These are phyloP conservation scores for Acmispon strigosus DNA, from an alignment of 306 rosid species.

Conservation along the genomic window DNA sequence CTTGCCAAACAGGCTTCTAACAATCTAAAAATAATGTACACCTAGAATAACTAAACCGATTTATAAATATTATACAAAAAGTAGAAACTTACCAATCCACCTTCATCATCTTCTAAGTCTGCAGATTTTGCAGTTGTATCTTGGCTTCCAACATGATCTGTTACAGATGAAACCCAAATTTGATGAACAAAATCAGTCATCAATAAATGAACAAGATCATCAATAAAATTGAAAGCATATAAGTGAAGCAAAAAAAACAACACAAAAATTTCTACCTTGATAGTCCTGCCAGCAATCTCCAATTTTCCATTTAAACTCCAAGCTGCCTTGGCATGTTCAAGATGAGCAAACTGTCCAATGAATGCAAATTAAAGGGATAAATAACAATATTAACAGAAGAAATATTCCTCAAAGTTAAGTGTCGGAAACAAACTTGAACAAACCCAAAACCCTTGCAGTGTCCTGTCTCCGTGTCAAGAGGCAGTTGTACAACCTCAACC, in stretches of 20 bases:
- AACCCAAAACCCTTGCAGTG: slow-evolving; percentile 99
- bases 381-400: background rate
- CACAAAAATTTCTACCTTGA: slow-evolving; percentile 55
- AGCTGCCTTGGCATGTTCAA: slow-evolving; percentile 96
- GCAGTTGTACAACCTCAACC: slow-evolving; percentile 89
- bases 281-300: slow-evolving; percentile 91
- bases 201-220: background rate
- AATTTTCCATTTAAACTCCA: slow-evolving; percentile 93
- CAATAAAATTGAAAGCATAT: background rate
- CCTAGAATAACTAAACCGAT: background rate
- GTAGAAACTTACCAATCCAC: slow-evolving; percentile 80
- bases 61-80: background rate
- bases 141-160: slow-evolving; percentile 88
- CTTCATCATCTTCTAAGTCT: slow-evolving; percentile 94
- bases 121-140: slow-evolving; percentile 81
- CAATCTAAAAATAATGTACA: background rate
- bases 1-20: slow-evolving; percentile 9
- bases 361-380: slow-evolving; percentile 1
- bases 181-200: slow-evolving; percentile 6
- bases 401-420: slow-evolving; percentile 7
- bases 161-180: slow-evolving; percentile 83
- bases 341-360: slow-evolving; percentile 77
- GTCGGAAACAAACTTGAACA: too few species aligned
- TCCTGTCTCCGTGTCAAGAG: slow-evolving; percentile 91
- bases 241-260: background rate